These are phyloP conservation scores for Pythium brassicae DNA, from an alignment of 352 stramenopile genomes.

Conservation along the genomic window DNA sequence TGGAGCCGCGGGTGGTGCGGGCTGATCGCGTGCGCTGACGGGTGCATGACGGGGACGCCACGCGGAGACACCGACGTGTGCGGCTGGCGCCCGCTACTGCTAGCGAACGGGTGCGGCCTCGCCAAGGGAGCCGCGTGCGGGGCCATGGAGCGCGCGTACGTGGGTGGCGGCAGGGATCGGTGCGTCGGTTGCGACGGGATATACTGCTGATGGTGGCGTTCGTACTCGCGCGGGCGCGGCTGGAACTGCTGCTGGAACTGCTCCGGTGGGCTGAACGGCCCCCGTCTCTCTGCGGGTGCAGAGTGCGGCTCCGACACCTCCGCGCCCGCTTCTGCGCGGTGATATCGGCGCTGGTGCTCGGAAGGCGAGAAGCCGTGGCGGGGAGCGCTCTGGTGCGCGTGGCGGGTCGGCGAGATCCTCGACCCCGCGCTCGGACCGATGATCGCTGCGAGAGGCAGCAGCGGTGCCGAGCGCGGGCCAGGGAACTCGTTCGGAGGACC, in stretches of 20 bases:
- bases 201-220: not conserved
- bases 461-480: not conserved
- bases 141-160: not conserved
- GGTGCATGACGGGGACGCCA: constrained; percentile 3
- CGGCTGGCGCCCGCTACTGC: not conserved
- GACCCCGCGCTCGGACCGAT: constrained; percentile 1
- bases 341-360: not conserved
- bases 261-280: not conserved
- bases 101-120: not conserved
- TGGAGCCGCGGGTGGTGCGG: constrained; percentile 9
- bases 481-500: not conserved
- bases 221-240: not conserved
- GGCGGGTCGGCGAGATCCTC: constrained; percentile 1
- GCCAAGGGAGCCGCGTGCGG: no score
- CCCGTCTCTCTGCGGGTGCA: not conserved
- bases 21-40: constrained; percentile 12
- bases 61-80: constrained; percentile 10
- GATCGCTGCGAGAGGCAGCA: constrained; percentile 8
- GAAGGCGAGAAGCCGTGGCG: not conserved
- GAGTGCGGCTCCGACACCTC: not conserved
- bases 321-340: no score
- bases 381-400: not conserved
- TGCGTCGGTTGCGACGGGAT: not conserved
- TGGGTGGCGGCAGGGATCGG: not conserved
- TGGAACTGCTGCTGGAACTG: not conserved